Evolutionary conservation across 2,329 filamentous ascomycete genomes (phyloP).

Genomic region (Epichloe brachyelytri): DNA sequence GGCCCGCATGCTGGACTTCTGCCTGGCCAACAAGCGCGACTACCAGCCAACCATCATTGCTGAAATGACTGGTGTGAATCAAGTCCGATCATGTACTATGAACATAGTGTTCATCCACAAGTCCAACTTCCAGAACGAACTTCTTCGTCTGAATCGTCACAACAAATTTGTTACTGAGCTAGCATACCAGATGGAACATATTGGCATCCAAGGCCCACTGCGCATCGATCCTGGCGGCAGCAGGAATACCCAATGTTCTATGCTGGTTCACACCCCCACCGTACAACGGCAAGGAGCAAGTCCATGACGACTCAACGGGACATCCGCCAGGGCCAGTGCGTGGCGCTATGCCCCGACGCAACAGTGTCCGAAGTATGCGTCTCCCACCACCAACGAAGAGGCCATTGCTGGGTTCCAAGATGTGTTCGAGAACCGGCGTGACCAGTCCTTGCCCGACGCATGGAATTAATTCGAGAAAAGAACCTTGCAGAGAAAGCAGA

Average conservation of each 20-base stretch:
- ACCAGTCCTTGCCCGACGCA: conserved; percentile 22
- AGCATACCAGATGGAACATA: conserved; percentile 71
- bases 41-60: conserved; percentile 79
- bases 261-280: conserved; percentile 22
- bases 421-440: conserved; percentile 30
- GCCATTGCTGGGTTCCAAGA: conserved; percentile 30
- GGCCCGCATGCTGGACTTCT: conserved; percentile 69
- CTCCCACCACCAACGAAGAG: conserved; percentile 17
- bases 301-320: conserved; percentile 7
- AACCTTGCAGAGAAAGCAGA: conserved; percentile 17
- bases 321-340: conserved; percentile 6
- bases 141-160: conserved; percentile 74
- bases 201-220: conserved; percentile 71
- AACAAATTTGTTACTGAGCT: conserved; percentile 92
- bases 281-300: conserved; percentile 17
- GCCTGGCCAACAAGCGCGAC: conserved; percentile 74
- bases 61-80: conserved; percentile 65
- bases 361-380: conserved; percentile 8
- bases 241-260: conserved; percentile 54
- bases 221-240: conserved; percentile 51
- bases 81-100: conserved; percentile 74
- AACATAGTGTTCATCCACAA: conserved; percentile 98
- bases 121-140: conserved; percentile 90
- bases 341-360: conserved; percentile 7
- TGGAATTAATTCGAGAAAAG: conserved; percentile 26